phyloP scores from a whole-genome alignment of 352 stramenopile species.

The Phytophthora sojae region DNA sequence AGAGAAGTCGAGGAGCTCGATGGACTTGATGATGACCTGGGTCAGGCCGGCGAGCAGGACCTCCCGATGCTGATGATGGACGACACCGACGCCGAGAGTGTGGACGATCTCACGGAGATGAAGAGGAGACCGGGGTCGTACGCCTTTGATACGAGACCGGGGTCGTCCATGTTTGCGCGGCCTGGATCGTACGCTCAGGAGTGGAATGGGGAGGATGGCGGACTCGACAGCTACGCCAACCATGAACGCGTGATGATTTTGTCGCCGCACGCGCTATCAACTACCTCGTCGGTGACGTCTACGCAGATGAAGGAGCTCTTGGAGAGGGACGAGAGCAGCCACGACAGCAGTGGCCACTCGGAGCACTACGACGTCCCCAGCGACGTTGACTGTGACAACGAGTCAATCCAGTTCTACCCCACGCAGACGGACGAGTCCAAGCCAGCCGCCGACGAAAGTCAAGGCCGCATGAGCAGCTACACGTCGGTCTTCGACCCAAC shows the following conservation, averaged over 20 bases:
- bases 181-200: constrained; percentile 36
- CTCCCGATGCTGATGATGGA: constrained; percentile 47
- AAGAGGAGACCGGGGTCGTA: constrained; percentile 29
- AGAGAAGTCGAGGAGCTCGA: constrained; percentile 39
- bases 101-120: constrained; percentile 41
- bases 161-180: constrained; percentile 26
- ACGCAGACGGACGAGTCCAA: constrained; percentile 25
- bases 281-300: constrained; percentile 48
- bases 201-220: constrained; percentile 33
- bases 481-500: constrained; percentile 41
- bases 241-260: constrained; percentile 37
- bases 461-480: constrained; percentile 26
- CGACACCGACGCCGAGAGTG: constrained; percentile 43
- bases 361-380: constrained; percentile 24
- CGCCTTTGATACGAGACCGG: constrained; percentile 23
- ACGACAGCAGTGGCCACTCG: constrained; percentile 27
- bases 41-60: constrained; percentile 25
- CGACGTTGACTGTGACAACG: constrained; percentile 33
- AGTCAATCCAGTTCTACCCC: constrained; percentile 60
- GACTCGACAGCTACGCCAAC: constrained; percentile 31
- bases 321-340: constrained; percentile 37
- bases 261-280: constrained; percentile 38
- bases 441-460: constrained; percentile 6
- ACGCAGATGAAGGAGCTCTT: constrained; percentile 39
- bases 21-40: constrained; percentile 26